Conservation (phyloP, 2,329 filamentous ascomycete genomes). For the Akanthomyces dipterigenus region DNA sequence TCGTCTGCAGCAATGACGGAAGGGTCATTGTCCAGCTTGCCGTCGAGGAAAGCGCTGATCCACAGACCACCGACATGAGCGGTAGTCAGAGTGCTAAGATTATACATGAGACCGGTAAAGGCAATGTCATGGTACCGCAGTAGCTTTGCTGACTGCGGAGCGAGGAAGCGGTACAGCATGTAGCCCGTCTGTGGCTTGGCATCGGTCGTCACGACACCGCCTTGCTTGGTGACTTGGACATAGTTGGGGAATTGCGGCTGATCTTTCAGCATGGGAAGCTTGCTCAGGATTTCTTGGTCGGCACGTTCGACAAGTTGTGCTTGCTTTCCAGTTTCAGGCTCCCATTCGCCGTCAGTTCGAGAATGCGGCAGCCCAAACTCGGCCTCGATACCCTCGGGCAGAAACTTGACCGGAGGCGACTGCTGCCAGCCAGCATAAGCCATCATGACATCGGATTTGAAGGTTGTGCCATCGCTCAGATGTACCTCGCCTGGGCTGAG, state of each 20-base stretch:
- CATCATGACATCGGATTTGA: slow-evolving; percentile 46
- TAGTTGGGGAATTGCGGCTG: slow-evolving; percentile 42
- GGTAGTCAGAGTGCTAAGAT: slow-evolving; percentile 32
- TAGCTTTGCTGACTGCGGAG: slow-evolving; percentile 31
- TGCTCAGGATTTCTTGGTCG: slow-evolving; percentile 46
- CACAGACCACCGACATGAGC: slow-evolving; percentile 47
- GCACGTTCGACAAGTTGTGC: slow-evolving; percentile 33
- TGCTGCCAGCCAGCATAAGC: slow-evolving; percentile 56
- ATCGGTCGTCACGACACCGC: slow-evolving; percentile 28
- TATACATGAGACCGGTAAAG: slow-evolving; percentile 36
- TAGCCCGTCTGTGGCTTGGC: slow-evolving; percentile 27
- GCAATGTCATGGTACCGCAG: slow-evolving; percentile 33
- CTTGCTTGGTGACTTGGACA: slow-evolving; percentile 33
- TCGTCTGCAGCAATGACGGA: slow-evolving; percentile 1
- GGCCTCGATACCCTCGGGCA: slow-evolving; percentile 37
- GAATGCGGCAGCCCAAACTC: slow-evolving; percentile 44
- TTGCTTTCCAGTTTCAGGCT: slow-evolving; percentile 14
- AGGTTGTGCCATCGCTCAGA: slow-evolving; percentile 39
- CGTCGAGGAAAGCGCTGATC: slow-evolving; percentile 54
- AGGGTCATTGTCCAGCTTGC: slow-evolving; percentile 15
- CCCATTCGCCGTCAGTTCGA: slow-evolving; percentile 16
- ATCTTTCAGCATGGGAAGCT: slow-evolving; percentile 45
- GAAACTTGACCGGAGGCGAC: slow-evolving; percentile 44
- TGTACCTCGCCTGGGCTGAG: slow-evolving; percentile 41
- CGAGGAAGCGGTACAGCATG: slow-evolving; percentile 39